These are phyloP conservation scores for Haplosporangium sp. DNA, from an alignment of 371 early-diverging fungal species.

Conservation along the genomic window DNA sequence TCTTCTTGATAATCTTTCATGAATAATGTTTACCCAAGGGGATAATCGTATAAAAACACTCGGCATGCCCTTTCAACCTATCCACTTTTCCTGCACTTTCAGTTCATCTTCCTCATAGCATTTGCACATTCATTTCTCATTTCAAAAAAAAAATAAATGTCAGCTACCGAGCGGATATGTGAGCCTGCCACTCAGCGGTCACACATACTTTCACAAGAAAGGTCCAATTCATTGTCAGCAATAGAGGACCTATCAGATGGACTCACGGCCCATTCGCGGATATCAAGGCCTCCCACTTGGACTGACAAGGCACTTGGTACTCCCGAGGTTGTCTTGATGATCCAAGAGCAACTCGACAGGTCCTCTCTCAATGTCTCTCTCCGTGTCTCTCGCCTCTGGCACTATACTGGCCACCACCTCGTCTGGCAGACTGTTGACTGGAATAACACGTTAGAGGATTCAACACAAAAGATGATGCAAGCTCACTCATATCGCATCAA, in stretches of 20 bases:
- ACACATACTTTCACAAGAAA: background rate
- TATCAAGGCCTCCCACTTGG: background rate
- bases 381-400: constrained; percentile 26
- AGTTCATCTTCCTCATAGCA: background rate
- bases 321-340: background rate
- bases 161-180: background rate
- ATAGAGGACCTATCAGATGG: background rate
- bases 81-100: background rate
- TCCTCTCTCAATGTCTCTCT: constrained; percentile 26
- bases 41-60: background rate
- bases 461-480: constrained; percentile 9
- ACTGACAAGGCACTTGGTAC: background rate
- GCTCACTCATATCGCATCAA: constrained; percentile 23
- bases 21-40: background rate
- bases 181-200: constrained; percentile 1
- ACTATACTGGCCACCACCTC: constrained; percentile 20
- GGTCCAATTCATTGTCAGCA: background rate
- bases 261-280: background rate
- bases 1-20: background rate
- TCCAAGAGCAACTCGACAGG: constrained; percentile 7
- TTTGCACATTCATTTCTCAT: background rate
- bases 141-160: background rate
- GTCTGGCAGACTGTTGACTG: constrained; percentile 35
- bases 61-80: background rate
- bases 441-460: constrained; percentile 26